Evolutionary conservation across 129 eudicot genomes (phyloP).

Genomic region (Flaveria brownii): DNA sequence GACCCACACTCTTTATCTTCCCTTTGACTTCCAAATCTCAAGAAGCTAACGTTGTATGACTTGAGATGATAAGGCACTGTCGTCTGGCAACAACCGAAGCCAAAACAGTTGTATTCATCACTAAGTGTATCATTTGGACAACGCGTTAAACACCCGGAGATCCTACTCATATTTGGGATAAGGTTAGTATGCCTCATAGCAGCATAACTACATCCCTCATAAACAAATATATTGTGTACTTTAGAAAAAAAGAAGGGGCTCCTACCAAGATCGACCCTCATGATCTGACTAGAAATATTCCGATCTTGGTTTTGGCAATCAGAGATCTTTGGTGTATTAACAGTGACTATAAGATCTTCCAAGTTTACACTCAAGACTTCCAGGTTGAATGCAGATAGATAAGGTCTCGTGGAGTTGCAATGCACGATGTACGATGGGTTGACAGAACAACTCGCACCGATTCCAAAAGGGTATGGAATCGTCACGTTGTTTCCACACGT

Average conservation of each 20-base stretch:
- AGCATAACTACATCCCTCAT: not conserved
- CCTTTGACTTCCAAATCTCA: not conserved
- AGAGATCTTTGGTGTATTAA: not conserved
- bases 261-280: not conserved
- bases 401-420: not conserved
- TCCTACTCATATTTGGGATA: not conserved
- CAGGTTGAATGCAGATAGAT: not conserved
- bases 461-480: conserved; percentile 11
- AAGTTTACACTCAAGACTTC: not conserved
- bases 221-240: not conserved
- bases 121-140: not conserved
- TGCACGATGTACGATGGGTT: not conserved
- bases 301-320: not conserved
- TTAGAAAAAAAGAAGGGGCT: not conserved
- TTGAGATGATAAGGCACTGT: not conserved
- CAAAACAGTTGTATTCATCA: conserved; percentile 4
- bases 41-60: not conserved
- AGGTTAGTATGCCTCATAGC: not conserved
- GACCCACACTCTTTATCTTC: conserved; percentile 1
- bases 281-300: not conserved
- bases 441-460: not conserved
- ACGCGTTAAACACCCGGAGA: not conserved
- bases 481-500: not conserved
- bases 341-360: not conserved
- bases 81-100: conserved; percentile 7